A percentile compares a stretch with the other conserved stretches of the same genome.
phyloP scores from a whole-genome alignment of 768 basidiomycete species.

The Trametes cubensis region DNA sequence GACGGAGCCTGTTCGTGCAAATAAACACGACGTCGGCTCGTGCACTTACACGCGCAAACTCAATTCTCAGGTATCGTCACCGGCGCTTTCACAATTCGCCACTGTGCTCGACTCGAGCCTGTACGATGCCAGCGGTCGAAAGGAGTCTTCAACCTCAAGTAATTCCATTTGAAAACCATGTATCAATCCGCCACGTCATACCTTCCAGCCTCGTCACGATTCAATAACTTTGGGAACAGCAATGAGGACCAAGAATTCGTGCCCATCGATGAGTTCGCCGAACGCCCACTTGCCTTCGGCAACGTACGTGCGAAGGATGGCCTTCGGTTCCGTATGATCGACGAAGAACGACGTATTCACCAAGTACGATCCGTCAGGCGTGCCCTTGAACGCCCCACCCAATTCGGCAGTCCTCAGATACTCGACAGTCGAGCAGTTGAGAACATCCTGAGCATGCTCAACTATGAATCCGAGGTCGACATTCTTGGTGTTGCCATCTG shows the following conservation, averaged over 20 bases:
- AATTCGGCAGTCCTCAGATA: conserved; percentile 33
- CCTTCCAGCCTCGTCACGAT: too few relatives aligned
- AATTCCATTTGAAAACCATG: too few relatives aligned
- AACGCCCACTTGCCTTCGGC: conserved; percentile 29
- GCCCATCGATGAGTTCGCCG: conserved; percentile 35
- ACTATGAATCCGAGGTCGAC: conserved; percentile 30
- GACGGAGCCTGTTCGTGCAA: too few relatives aligned
- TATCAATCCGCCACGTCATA: too few relatives aligned
- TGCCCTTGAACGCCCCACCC: conserved; percentile 32
- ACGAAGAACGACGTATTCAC: conserved; percentile 37
- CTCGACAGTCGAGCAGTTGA: conserved; percentile 25
- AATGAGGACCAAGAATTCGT: conserved; percentile 36
- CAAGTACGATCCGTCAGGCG: conserved; percentile 30
- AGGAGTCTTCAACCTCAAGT: too few relatives aligned
- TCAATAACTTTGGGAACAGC: not conserved
- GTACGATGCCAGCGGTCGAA: too few relatives aligned
- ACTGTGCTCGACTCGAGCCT: too few relatives aligned
- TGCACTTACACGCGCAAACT: too few relatives aligned
- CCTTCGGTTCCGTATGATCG: conserved; percentile 37
- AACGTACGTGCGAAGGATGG: conserved; percentile 29
- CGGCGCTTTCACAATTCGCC: too few relatives aligned
- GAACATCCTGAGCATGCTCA: conserved; percentile 26
- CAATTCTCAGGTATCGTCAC: too few relatives aligned
- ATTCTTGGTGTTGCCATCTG: not conserved
- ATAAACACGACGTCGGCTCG: too few relatives aligned